phyloP scores from a whole-genome alignment of 73 alveolate genomes.

The Blepharisma stoltei region DNA sequence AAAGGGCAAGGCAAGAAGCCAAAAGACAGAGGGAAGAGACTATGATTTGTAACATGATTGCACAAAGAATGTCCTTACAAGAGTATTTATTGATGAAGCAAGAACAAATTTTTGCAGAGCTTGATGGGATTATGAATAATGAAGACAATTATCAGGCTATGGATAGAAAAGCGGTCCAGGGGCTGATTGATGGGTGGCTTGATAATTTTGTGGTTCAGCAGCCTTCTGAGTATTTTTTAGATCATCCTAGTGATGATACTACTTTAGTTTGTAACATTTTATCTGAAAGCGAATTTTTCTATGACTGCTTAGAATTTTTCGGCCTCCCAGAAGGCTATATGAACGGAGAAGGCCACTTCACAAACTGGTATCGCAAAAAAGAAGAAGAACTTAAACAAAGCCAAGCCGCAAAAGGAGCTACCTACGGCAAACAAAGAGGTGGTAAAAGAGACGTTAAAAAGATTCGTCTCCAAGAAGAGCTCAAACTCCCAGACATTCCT shows the following conservation, averaged over 20 bases:
- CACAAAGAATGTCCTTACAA: conserved; percentile 90
- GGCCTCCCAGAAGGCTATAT: conserved; percentile 93
- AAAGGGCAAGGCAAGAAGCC: conserved; percentile 60
- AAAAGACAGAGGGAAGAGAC: conserved; percentile 87
- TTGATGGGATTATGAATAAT: conserved; percentile 65
- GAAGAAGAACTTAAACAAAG: conserved; percentile 67
- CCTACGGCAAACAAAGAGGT: conserved; percentile 79
- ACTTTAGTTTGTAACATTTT: conserved; percentile 76
- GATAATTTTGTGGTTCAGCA: conserved; percentile 58
- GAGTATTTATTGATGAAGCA: conserved; percentile 76
- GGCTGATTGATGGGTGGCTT: conserved; percentile 71
- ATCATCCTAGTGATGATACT: conserved; percentile 72
- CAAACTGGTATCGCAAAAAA: conserved; percentile 90
- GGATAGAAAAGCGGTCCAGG: conserved; percentile 73
- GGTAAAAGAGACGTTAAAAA: conserved; percentile 67
- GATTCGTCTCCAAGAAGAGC: conserved; percentile 65
- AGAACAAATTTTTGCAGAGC: conserved; percentile 60
- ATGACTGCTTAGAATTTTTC: conserved; percentile 89
- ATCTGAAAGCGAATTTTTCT: conserved; percentile 77
- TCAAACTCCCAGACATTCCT: conserved; percentile 73
- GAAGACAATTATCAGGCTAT: conserved; percentile 70
- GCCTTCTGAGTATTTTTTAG: conserved; percentile 77
- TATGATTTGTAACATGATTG: conserved; percentile 94
- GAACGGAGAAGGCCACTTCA: conserved; percentile 98
- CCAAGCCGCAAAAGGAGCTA: conserved; percentile 80